Evolutionary conservation across 371 early-diverging fungal genomes (phyloP).

Genomic region (Haplosporangium sp.): DNA sequence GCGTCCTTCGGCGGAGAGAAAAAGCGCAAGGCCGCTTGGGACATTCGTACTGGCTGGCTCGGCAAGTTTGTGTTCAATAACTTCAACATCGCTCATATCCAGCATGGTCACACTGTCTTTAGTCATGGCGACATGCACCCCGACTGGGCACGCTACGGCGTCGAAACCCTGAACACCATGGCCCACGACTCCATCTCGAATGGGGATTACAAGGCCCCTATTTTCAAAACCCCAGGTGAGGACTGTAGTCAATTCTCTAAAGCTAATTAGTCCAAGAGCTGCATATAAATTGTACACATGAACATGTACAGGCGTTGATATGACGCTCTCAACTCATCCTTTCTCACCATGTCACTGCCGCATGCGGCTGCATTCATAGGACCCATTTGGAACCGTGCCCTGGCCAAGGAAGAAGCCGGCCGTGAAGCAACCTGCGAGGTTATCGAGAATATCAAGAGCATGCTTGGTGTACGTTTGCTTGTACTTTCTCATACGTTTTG

Average conservation of each 20-base stretch:
- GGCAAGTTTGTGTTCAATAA: constrained; percentile 66
- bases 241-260: not conserved
- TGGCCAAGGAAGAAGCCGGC: constrained; percentile 38
- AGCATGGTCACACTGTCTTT: constrained; percentile 74
- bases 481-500: no score
- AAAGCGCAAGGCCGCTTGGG: constrained; percentile 68
- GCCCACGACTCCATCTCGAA: constrained; percentile 59
- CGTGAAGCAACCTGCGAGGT: constrained; percentile 24
- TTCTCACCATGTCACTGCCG: no score
- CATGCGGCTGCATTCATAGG: no score
- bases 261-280: no score
- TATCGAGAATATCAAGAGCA: constrained; percentile 39
- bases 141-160: constrained; percentile 60
- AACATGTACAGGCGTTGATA: no score
- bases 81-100: constrained; percentile 70
- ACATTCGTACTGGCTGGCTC: constrained; percentile 70
- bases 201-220: constrained; percentile 34
- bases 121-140: constrained; percentile 81
- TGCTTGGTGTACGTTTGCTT: constrained; percentile 35
- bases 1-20: constrained; percentile 72
- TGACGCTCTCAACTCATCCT: no score
- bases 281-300: no score
- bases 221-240: constrained; percentile 36
- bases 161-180: constrained; percentile 68
- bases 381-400: constrained; percentile 43